A percentile compares a stretch with the other conserved stretches of the same genome.
These are phyloP conservation scores for Pythium aquatile DNA, from an alignment of 352 stramenopile species.

Conservation along the genomic window DNA sequence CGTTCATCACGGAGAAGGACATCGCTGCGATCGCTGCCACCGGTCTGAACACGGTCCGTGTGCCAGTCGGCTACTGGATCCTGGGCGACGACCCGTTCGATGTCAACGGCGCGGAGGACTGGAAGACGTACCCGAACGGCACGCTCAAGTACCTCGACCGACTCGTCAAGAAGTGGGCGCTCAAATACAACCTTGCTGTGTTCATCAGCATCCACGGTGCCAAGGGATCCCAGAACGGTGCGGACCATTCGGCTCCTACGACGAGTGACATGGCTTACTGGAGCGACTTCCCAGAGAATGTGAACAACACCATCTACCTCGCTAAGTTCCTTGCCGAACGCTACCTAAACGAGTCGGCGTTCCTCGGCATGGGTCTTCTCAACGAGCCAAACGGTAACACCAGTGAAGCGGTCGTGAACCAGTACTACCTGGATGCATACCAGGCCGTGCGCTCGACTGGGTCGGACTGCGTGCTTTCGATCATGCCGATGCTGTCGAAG, in stretches of 20 bases:
- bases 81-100: conserved; percentile 52
- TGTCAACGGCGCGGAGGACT: conserved; percentile 34
- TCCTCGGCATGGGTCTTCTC: conserved; percentile 39
- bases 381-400: conserved; percentile 37
- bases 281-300: conserved; percentile 27
- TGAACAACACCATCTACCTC: conserved; percentile 33
- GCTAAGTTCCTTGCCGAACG: conserved; percentile 31
- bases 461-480: conserved; percentile 32
- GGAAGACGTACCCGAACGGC: conserved; percentile 38
- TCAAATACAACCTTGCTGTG: conserved; percentile 41
- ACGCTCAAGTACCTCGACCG: conserved; percentile 48
- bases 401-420: conserved; percentile 23
- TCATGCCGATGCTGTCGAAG: conserved; percentile 31
- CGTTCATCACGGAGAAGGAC: conserved; percentile 65
- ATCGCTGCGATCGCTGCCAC: conserved; percentile 54
- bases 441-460: conserved; percentile 21
- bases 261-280: conserved; percentile 18
- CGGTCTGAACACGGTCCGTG: conserved; percentile 74
- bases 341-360: conserved; percentile 36
- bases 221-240: conserved; percentile 76
- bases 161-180: conserved; percentile 39
- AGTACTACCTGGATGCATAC: conserved; percentile 38
- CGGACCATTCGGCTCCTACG: conserved; percentile 54
- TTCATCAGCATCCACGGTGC: conserved; percentile 54
- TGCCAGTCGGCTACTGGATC: conserved; percentile 80